Conservation (phyloP, 2,329 filamentous ascomycete species). For the Penicillium sp. region DNA sequence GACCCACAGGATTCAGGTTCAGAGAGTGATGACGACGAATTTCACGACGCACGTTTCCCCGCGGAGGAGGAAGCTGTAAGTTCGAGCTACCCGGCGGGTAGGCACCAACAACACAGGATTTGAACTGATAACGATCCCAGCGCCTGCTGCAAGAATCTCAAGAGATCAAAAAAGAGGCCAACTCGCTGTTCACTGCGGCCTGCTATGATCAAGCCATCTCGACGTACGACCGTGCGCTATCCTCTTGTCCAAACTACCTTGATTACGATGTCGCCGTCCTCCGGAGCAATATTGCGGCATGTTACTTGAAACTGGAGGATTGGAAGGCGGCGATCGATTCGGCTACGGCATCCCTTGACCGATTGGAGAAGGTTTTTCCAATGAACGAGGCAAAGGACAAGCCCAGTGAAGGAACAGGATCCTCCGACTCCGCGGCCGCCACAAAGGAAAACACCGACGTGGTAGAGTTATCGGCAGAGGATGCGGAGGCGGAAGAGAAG, state of each 20-base stretch:
- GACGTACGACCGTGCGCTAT: slow-evolving; percentile 74
- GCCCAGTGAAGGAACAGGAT: slow-evolving; percentile 12
- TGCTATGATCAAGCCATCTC: slow-evolving; percentile 72
- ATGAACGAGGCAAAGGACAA: slow-evolving; percentile 26
- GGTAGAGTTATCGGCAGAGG: slow-evolving; percentile 45
- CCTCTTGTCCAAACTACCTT: slow-evolving; percentile 73
- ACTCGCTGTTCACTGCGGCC: slow-evolving; percentile 66
- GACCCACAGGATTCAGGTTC: slow-evolving; percentile 18
- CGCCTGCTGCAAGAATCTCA: slow-evolving; percentile 66
- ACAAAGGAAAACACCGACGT: slow-evolving; percentile 28
- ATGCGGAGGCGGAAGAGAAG: slow-evolving; percentile 37
- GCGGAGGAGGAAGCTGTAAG: slow-evolving; percentile 45
- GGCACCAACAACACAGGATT: not conserved
- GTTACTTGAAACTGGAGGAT: slow-evolving; percentile 74
- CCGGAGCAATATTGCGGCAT: slow-evolving; percentile 82
- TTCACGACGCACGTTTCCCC: slow-evolving; percentile 41
- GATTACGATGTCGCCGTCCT: slow-evolving; percentile 85
- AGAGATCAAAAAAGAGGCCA: slow-evolving; percentile 67
- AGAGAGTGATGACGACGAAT: slow-evolving; percentile 35
- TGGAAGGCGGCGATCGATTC: slow-evolving; percentile 77
- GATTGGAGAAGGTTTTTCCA: slow-evolving; percentile 58
- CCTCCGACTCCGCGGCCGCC: slow-evolving; percentile 7
- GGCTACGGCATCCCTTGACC: slow-evolving; percentile 66
- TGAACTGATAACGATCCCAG: slow-evolving; percentile 35
- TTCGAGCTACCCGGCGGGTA: not conserved